Conservation (phyloP, 1,139 yeast species). For the Pichiaceae sp. region DNA sequence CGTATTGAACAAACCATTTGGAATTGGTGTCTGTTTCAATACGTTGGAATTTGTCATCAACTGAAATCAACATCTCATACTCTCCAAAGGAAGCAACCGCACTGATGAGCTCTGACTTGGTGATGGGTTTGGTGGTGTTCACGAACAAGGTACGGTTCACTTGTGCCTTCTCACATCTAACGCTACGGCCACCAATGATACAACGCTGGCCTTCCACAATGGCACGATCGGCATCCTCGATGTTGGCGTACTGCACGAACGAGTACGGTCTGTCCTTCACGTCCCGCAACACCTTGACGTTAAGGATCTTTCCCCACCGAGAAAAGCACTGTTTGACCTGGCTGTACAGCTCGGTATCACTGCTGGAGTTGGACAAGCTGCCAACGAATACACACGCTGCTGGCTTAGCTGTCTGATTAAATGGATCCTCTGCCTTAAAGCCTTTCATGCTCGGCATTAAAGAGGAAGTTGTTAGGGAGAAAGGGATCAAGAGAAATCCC, state of each 20-base stretch:
- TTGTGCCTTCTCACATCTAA: slow-evolving; percentile 85
- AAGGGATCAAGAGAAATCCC: too few species aligned
- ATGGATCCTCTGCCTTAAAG: too few species aligned
- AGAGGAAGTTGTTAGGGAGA: too few species aligned
- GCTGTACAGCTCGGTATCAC: slow-evolving; percentile 62
- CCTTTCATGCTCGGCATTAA: too few species aligned
- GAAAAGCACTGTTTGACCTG: slow-evolving; percentile 57
- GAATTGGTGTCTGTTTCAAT: slow-evolving; percentile 13
- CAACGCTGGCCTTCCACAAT: slow-evolving; percentile 63
- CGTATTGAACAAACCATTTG: slow-evolving; percentile 77
- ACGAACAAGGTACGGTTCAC: slow-evolving; percentile 79
- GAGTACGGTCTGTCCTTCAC: slow-evolving; percentile 84
- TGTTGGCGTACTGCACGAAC: slow-evolving; percentile 77
- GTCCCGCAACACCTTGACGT: slow-evolving; percentile 85
- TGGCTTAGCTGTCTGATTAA: slow-evolving; percentile 35
- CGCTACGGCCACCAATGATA: slow-evolving; percentile 59
- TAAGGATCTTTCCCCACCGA: slow-evolving; percentile 59
- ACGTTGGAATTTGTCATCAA: slow-evolving; percentile 28
- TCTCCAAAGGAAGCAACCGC: slow-evolving; percentile 56
- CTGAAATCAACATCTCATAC: slow-evolving; percentile 56
- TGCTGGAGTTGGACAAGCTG: slow-evolving; percentile 50
- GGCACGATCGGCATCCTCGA: slow-evolving; percentile 63
- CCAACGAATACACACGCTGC: slow-evolving; percentile 90
- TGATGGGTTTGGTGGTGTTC: slow-evolving; percentile 20
- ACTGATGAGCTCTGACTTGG: slow-evolving; percentile 28